Base-by-base conservation (phyloP, 306 rosid genomes). In the Vicia villosa region DNA sequence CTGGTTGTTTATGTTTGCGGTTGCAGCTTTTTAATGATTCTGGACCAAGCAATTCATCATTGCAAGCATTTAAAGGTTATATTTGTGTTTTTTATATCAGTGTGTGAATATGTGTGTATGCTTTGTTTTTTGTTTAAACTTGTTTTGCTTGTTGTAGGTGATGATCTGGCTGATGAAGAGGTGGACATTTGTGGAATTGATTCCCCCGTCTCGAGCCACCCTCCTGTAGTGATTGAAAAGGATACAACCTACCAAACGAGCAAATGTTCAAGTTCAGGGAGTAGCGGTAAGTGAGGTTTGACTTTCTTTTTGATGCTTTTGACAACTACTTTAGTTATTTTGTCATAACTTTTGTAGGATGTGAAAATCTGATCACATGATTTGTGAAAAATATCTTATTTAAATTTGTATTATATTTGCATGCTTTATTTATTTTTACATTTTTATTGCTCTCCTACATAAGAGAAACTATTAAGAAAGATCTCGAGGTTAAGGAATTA, bases 61-160 rank as follows among this genome's bases (percentile, higher is more conserved):
- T 87, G 85, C 96, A 76, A 73, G 89, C 89, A 52, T 73, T 84
- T 65, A 79, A 83, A 89, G 93, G 96, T 84, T 85, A 34, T 70
- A 76, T 54, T 68, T 70, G 20, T 17, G 37, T 21, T 30, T 42
- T 68, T 22, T 70, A 61, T 80, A 69, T 54, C 24, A 36, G 15
- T 38, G 24, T 54, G 59, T 16, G 34, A 5, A 28, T 22, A 22
- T 64, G 17, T 22, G 42, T 65, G 60, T 21, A 13, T 28, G 42
- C 30, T 46, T 60, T 69, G 72, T 51, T 36, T 38, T 43, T 47
- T 34, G 38, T 69, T 45, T 37, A 30, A 68, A 30, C 16, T 10
- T 52, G 36, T 49, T 83, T 69, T 70, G 34, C 79, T 74, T 76
- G 66, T 68, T n/a, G 26, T 24, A 90, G 96, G 84, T 52, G 79